A percentile compares a stretch with the other conserved stretches of the same genome.
These are phyloP conservation scores for Acacia melanoxylon DNA, from an alignment of 306 rosid species.

Conservation along the genomic window DNA sequence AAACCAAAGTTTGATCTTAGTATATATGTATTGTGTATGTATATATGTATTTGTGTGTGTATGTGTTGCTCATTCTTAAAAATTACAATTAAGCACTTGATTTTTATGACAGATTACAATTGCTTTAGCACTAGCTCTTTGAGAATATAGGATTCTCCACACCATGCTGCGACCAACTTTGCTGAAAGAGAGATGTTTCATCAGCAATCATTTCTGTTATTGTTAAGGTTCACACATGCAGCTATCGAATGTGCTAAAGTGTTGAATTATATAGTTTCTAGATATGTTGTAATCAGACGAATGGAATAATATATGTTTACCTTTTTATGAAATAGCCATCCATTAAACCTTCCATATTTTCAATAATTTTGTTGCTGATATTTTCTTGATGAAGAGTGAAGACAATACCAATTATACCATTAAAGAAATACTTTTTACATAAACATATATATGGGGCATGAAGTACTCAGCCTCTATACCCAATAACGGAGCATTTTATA, in stretches of 20 bases:
- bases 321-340: neutral
- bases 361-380: too few relatives aligned
- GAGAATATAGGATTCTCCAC: constrained; percentile 11
- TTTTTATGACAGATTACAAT: constrained; percentile 65
- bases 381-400: neutral
- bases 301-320: neutral
- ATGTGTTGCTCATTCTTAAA: neutral
- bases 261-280: constrained; percentile 27
- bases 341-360: neutral
- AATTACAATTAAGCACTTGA: neutral
- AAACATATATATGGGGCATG: too few relatives aligned
- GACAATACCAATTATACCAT: neutral
- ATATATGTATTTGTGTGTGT: neutral
- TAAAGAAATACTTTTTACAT: too few relatives aligned
- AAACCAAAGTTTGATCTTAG: too few relatives aligned
- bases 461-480: too few relatives aligned
- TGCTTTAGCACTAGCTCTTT: constrained; percentile 48
- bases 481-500: too few relatives aligned
- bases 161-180: constrained; percentile 30
- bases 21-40: too few relatives aligned
- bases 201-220: neutral
- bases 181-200: constrained; percentile 23
- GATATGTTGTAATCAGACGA: neutral
- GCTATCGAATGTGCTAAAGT: constrained; percentile 30
- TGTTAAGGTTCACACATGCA: neutral